Conservation (phyloP, 176 grass and related monocot species). For the Raddia guianensis region DNA sequence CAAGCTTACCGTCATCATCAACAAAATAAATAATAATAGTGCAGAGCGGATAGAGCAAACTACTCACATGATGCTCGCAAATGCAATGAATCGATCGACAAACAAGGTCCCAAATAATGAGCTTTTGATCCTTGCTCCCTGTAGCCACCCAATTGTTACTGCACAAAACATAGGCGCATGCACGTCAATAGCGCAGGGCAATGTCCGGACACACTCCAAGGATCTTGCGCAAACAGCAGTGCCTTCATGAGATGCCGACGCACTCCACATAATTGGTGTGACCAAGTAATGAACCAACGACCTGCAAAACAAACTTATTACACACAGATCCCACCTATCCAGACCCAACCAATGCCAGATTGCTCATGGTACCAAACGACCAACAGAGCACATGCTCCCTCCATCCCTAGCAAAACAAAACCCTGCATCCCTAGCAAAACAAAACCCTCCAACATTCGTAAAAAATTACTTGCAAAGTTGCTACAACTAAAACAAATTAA, state of each 20-base stretch:
- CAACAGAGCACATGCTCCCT: background rate
- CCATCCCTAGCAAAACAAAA: background rate
- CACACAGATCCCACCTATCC: background rate
- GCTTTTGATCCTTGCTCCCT: conserved; percentile 77
- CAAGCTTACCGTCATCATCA: background rate
- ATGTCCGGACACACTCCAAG: background rate
- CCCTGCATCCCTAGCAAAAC: background rate
- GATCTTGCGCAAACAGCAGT: conserved; percentile 16
- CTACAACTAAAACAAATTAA: background rate
- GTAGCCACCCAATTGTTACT: conserved; percentile 73
- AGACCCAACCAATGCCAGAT: background rate
- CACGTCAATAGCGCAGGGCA: background rate
- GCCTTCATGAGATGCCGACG: conserved; percentile 67
- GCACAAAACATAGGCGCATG: background rate
- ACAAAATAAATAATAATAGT: no score
- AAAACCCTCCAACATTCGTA: background rate
- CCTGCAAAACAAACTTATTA: conserved; percentile 45
- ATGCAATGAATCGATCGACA: conserved; percentile 59
- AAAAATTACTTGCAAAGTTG: background rate
- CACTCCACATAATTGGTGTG: conserved; percentile 76
- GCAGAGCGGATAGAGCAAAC: no score
- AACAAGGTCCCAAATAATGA: conserved; percentile 79
- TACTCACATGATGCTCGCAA: conserved; percentile 70
- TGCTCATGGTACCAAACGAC: background rate
- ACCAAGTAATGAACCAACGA: conserved; percentile 56